Evolutionary conservation across 2,329 filamentous ascomycete genomes (phyloP), one percentile per base, ranked within the genome.

Genomic region (Epicoccum nigrum): DNA sequence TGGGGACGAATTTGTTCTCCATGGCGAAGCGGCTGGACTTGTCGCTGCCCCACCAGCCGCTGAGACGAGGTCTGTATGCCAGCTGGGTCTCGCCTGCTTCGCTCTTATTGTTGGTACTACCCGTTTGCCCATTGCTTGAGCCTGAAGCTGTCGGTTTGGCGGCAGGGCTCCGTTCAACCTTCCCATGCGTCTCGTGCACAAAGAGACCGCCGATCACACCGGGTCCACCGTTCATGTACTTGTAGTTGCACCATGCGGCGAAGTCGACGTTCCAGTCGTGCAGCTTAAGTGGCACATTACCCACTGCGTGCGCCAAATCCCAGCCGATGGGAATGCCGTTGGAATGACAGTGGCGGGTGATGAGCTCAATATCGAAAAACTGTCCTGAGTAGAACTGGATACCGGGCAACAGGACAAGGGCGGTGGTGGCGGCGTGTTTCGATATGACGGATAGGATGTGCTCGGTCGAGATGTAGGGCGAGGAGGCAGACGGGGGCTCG

Each of bases 351-450:
- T 92, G 82, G 1, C 81, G 81, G 1, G 92, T 96, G 71, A 96
- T 96, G 34, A 76, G 80, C 34, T 84, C 75, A 4, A 97, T 92
- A 71, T 96, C 90, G 62, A 96, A 89, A 49, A 89, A 84, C 71
- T 97, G 92, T 46, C 92, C 92, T 0, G 88, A 94, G 76, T 95
- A 96, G 77, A 92, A 97, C 70, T 97, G 92, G 33, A 97, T 88
- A 8, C 90, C 92, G 0, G 92, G 90, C 0, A 97, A 83, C 4
- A 96, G 82, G 1, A 96, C 76, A 7, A 97, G 74, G 1, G 91
- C 89, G 0, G 90, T 86, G 5, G 83, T 83, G 1, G 84, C 80
- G 37, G 87, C 88, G 67, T 96, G 86, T 52, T 85, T 76, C 55
- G 92, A 87, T 59, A 96, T 95, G 4, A 84, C 78, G 7, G 82